Base-by-base conservation (phyloP, 2,329 filamentous ascomycete genomes). In the Dactylella cylindrospora region DNA sequence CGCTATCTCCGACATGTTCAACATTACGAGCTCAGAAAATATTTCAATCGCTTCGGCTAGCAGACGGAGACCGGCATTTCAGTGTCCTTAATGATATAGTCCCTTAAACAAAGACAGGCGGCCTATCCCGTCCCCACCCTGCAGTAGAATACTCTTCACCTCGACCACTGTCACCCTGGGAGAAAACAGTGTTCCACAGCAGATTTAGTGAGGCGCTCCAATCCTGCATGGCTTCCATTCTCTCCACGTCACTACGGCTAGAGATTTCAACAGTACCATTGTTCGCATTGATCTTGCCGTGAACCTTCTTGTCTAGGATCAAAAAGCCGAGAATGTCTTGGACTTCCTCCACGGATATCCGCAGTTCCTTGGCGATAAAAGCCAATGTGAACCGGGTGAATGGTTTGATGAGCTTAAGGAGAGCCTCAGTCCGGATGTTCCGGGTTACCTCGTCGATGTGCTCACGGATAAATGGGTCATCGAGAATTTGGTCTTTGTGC, bases 401-500 rank as follows among this genome's bases (percentile, higher is more conserved):
- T 0, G 93, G 93, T 3, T 90, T 90, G 66, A 97, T 93, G 19
- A 97, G 79, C 75, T 93, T 95, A 66, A 95, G 76, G 7, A 97
- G 84, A 1, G 90, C 91, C 78, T 96, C 96, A 67, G 90, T 97
- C 50, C 93, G 87, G 86, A 98, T 95, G 73, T 93, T 96, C 35
- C 93, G 87, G 46, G 91, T 98, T 54, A 98, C 91, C 75, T 98
- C 93, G 73, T 97, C 93, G 68, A 98, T 98, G 72, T 98, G 97
- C 75, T 97, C 93, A 22, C 91, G 91, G 68, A 98, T 98, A 75
- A 97, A 98, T 0, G 88, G 84, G 72, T 98, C 93, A 9, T 85
- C 83, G 31, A 97, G 79, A 20, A 98, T 84, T 25, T 69, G 67
- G 71, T 96, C 93, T 70, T 84, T 85, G 75, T 96, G 94, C 70